Evolutionary conservation across 2,329 filamentous ascomycete genomes (phyloP).

Genomic region (Raffaelea arxii): DNA sequence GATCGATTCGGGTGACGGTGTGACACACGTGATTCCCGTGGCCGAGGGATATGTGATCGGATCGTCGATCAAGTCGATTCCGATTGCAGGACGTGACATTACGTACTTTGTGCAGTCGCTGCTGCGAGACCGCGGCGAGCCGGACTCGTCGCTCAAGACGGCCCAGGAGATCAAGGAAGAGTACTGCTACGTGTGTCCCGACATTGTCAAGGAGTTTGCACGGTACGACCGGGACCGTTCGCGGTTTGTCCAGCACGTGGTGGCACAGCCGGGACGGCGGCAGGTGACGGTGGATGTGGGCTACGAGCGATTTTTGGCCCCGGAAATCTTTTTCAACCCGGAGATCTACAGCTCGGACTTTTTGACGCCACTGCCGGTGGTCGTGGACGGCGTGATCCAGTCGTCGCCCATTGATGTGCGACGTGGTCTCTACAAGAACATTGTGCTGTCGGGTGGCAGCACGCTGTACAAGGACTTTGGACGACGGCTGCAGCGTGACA

Average conservation of each 20-base stretch:
- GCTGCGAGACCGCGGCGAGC: constrained; percentile 89
- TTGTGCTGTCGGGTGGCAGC: constrained; percentile 92
- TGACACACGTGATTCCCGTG: constrained; percentile 97
- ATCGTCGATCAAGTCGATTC: constrained; percentile 97
- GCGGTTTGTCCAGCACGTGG: constrained; percentile 82
- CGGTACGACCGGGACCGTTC: constrained; percentile 89
- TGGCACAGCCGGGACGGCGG: constrained; percentile 76
- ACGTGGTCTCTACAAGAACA: constrained; percentile 98
- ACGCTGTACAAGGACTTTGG: constrained; percentile 99
- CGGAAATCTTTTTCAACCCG: constrained; percentile 99
- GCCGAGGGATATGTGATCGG: constrained; percentile 98
- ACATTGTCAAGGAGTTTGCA: constrained; percentile 97
- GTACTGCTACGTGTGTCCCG: constrained; percentile 95
- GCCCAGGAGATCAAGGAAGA: constrained; percentile 98
- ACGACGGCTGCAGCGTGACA: constrained; percentile 88
- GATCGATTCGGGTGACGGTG: constrained; percentile 96
- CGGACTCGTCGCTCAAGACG: constrained; percentile 93
- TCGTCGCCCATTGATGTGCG: constrained; percentile 96
- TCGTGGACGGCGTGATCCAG: constrained; percentile 95
- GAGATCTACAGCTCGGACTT: constrained; percentile 99
- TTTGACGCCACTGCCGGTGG: constrained; percentile 83
- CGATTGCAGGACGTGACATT: constrained; percentile 94
- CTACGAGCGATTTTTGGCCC: constrained; percentile 95
- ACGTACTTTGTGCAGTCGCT: constrained; percentile 98
- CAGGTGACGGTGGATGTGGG: constrained; percentile 84